Percentiles rank a stretch among this genome's conserved stretches.
Conservation (phyloP, 2,329 filamentous ascomycete species). For the Blastomyces silverae region DNA sequence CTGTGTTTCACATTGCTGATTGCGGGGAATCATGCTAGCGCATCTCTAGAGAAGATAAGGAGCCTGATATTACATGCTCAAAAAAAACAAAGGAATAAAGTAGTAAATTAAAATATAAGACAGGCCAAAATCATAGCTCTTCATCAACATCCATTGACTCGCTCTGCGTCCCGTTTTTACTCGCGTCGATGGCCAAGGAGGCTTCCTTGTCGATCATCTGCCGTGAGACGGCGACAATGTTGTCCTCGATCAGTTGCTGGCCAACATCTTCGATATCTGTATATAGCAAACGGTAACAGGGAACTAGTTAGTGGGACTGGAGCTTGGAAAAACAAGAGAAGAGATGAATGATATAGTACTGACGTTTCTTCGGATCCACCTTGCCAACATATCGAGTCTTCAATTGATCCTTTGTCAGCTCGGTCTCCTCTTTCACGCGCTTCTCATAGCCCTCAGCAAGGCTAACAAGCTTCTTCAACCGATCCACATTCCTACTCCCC, state of each 20-base stretch:
- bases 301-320: background rate
- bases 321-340: background rate
- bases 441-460: constrained; percentile 97
- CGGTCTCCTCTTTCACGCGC: constrained; percentile 96
- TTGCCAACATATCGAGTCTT: constrained; percentile 99
- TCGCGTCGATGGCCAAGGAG: constrained; percentile 65
- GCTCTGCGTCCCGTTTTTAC: constrained; percentile 41
- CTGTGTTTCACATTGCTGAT: background rate
- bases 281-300: background rate
- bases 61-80: constrained; percentile 9
- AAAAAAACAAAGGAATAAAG: background rate
- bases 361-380: constrained; percentile 95
- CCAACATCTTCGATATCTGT: constrained; percentile 86
- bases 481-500: constrained; percentile 76
- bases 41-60: background rate
- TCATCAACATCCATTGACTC: constrained; percentile 65
- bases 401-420: constrained; percentile 91
- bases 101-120: constrained; percentile 4
- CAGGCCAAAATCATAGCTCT: constrained; percentile 35
- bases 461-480: constrained; percentile 77
- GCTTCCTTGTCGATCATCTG: constrained; percentile 99
- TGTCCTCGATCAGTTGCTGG: constrained; percentile 96
- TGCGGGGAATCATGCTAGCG: background rate
- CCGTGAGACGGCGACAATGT: constrained; percentile 94
- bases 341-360: constrained; percentile 32